Evolutionary conservation across 1,284 basidiomycete species (phyloP), one percentile per base, ranked within the genome.

Genomic region (Apiotrichum montevideense): DNA sequence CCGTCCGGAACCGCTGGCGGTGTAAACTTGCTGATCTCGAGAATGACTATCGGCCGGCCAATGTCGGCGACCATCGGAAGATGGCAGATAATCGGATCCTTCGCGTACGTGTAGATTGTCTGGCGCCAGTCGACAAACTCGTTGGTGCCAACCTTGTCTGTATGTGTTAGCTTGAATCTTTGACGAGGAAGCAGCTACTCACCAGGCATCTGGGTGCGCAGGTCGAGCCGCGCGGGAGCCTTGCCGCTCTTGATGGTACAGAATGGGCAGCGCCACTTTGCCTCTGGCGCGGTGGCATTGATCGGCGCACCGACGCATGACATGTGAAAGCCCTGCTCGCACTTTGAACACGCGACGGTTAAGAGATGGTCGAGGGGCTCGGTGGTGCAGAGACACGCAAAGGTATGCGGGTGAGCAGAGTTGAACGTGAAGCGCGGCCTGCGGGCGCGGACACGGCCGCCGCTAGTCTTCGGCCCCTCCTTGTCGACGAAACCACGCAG

Each of bases 201-300:
- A 39, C 37, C 37, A 69, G 41, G 54, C 52, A 69, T 62, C 52
- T 74, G 75, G 6, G 70, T 63, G 5, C 70, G 59, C 2, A 74
- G 50, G 39, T 69, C 67, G 3, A 71, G 63, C 10, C 65, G 65
- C 8, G 54, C 56, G 3, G 63, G 55, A 10, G 63, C 49, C 61
- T 71, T 70, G 33, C 65, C 73, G 32, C 66, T 65, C 44, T 71
- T 71, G 41, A 74, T 63, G 13, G 63, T 56, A 61, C 73, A 76
- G 56, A 70, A 74, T 3, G 73, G 73, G 57, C 75, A 75, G 35
- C 66, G 57, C 72, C 73, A 73, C 11, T 57, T 52, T 7, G 52
- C 57, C 2, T 52, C 49, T 3, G 48, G 21, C 33, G 47, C 51
- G 3, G 52, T 54, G 48, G 56, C 50, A 21, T 65, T 68, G 14